Evolutionary conservation across 2,329 filamentous ascomycete genomes (phyloP), one percentile per base, ranked within the genome.

Genomic region (Claviceps lovelessii): DNA sequence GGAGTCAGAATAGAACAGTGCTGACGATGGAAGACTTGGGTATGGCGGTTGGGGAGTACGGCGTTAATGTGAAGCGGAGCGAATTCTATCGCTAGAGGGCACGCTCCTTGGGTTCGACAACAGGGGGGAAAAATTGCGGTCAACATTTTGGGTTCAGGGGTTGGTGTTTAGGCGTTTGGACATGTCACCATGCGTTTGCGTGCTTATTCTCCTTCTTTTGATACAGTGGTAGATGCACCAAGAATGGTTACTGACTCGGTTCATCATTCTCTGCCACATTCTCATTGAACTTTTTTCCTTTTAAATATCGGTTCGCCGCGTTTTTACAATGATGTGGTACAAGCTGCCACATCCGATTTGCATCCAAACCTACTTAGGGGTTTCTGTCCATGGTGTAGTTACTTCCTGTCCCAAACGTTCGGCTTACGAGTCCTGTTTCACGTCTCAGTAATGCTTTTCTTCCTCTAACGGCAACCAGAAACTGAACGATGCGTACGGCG

Each of bases 21-120:
- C 76, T 98, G 58, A 97, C 93, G 0, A 97, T 98, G 93, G 93
- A 98, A 72, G 93, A 98, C 69, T 70, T 98, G 63, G 93, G 93
- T 17, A 97, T 97, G 90, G 93, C 93, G 1, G 91, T 97, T 35
- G 88, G 88, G 37, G 93, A 98, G 75, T 98, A 97, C 67, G 93
- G 93, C 1, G 90, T 98, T 53, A 98, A 95, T 67, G 87, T 97
- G 53, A 97, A 95, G 81, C 80, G 93, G 60, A 90, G 91, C 65
- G 93, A 98, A 73, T 98, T 97, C 67, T 98, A 98, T 70, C 80
- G 90, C 63, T 96, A 54, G 45, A 39, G 31, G 35, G 17, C 13
- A 4, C 10, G 9, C 29, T 5, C 28, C 28, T 19, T 15, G 10
- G 10, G 6, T 31, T 10, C 31, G 3, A 37, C 19, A 37, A 17